Evolutionary conservation across 768 basidiomycete genomes (phyloP).

Genomic region (Hygrocybe coccinea): DNA sequence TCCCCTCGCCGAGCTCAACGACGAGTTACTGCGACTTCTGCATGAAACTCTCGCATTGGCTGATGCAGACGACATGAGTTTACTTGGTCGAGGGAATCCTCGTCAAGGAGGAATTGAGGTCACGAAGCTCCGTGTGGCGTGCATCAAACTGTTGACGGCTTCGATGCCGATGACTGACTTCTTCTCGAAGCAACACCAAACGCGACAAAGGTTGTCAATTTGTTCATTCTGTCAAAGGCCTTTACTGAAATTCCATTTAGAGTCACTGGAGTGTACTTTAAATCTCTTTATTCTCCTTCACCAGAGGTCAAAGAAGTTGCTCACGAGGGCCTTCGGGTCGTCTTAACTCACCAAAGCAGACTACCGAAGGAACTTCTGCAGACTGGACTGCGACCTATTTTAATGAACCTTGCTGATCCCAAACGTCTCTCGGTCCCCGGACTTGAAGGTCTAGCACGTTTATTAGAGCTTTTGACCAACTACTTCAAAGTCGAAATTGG

Average conservation of each 20-base stretch:
- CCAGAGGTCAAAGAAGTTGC: constrained; percentile 93
- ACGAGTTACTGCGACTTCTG: constrained; percentile 84
- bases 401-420: constrained; percentile 97
- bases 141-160: constrained; percentile 87
- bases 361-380: constrained; percentile 94
- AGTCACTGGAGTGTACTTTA: constrained; percentile 95
- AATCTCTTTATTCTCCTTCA: constrained; percentile 89
- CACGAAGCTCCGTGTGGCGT: constrained; percentile 86
- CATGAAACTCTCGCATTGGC: constrained; percentile 93
- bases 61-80: constrained; percentile 87
- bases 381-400: constrained; percentile 89
- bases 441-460: constrained; percentile 86
- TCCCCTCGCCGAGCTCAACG: constrained; percentile 85
- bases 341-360: constrained; percentile 82
- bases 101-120: constrained; percentile 79
- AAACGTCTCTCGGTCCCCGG: constrained; percentile 90
- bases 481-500: constrained; percentile 99
- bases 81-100: constrained; percentile 67
- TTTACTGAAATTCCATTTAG: constrained; percentile 36
- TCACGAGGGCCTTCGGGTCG: constrained; percentile 86
- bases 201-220: constrained; percentile 68
- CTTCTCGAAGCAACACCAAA: constrained; percentile 77
- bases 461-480: constrained; percentile 91
- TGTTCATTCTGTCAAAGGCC: not conserved
- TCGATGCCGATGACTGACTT: constrained; percentile 95